Conservation (phyloP, 306 rosid species). For the Dalbergia oliveri region DNA sequence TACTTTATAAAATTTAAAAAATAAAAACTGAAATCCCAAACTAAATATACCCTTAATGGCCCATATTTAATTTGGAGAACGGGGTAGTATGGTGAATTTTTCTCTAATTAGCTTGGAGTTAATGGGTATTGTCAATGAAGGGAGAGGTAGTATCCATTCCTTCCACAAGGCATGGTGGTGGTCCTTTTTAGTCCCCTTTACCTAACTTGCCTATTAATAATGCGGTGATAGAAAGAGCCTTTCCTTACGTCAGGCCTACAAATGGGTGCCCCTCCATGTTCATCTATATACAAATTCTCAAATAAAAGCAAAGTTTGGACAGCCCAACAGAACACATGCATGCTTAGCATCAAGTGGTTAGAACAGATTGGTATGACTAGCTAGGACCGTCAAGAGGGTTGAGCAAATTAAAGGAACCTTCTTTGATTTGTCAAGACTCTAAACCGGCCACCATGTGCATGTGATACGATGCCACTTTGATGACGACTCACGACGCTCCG, state of each 20-base stretch:
- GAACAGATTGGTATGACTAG: conserved; percentile 14
- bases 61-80: neutral
- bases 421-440: conserved; percentile 49
- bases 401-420: conserved; percentile 44
- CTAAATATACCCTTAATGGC: no score
- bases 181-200: conserved; percentile 28
- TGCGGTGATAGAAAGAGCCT: conserved; percentile 2
- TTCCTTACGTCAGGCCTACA: conserved; percentile 32
- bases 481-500: conserved; percentile 34
- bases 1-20: no score
- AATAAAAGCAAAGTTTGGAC: conserved; percentile 29
- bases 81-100: neutral
- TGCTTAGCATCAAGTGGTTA: conserved; percentile 30
- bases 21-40: no score
- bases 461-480: conserved; percentile 41
- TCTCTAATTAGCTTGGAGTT: neutral
- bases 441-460: conserved; percentile 42
- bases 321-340: conserved; percentile 50
- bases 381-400: conserved; percentile 40
- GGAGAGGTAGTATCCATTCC: conserved; percentile 7
- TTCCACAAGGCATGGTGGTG: conserved; percentile 36
- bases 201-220: conserved; percentile 34
- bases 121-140: conserved; percentile 24
- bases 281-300: neutral
- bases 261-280: neutral